These are phyloP conservation scores for Rhodotorula sp. DNA, from an alignment of 1,284 basidiomycete genomes.

Conservation along the genomic window DNA sequence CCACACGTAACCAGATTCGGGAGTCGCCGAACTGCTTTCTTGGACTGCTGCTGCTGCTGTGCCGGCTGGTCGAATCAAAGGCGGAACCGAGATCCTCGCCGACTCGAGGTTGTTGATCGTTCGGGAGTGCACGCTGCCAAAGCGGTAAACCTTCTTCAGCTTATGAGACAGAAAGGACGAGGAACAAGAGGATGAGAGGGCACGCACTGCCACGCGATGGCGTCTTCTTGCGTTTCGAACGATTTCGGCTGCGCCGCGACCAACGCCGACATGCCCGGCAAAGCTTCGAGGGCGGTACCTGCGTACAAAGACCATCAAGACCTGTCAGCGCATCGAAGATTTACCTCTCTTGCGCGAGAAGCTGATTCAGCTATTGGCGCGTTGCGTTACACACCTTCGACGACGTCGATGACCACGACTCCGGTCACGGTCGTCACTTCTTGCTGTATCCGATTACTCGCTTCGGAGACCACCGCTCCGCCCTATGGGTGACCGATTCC, in stretches of 20 bases:
- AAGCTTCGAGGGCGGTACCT: slow-evolving; percentile 91
- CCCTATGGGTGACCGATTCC: slow-evolving; percentile 54
- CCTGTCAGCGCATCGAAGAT: background rate
- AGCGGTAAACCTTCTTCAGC: too few relatives aligned
- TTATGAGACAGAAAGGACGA: slow-evolving; percentile 6
- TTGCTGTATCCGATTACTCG: slow-evolving; percentile 65
- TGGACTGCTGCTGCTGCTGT: slow-evolving; percentile 28
- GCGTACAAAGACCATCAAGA: background rate
- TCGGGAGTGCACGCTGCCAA: slow-evolving; percentile 63
- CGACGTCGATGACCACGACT: slow-evolving; percentile 87
- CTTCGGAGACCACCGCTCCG: slow-evolving; percentile 75
- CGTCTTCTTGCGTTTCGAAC: slow-evolving; percentile 77
- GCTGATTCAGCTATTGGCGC: too few relatives aligned
- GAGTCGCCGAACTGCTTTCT: slow-evolving; percentile 2
- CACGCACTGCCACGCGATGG: slow-evolving; percentile 92
- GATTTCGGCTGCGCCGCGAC: slow-evolving; percentile 79
- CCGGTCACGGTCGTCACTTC: slow-evolving; percentile 71
- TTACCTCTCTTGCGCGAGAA: too few relatives aligned
- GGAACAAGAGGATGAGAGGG: background rate
- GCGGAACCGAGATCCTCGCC: slow-evolving; percentile 79
- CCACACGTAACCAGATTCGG: slow-evolving; percentile 59
- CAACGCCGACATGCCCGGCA: slow-evolving; percentile 84
- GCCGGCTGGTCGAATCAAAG: slow-evolving; percentile 57
- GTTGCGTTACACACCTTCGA: slow-evolving; percentile 66
- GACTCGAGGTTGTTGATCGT: slow-evolving; percentile 75